A percentile compares a stretch with the other conserved stretches of the same genome.
Evolutionary conservation across 371 early-diverging fungal species (phyloP).

Genomic region (Zopfochytrium polystomum): DNA sequence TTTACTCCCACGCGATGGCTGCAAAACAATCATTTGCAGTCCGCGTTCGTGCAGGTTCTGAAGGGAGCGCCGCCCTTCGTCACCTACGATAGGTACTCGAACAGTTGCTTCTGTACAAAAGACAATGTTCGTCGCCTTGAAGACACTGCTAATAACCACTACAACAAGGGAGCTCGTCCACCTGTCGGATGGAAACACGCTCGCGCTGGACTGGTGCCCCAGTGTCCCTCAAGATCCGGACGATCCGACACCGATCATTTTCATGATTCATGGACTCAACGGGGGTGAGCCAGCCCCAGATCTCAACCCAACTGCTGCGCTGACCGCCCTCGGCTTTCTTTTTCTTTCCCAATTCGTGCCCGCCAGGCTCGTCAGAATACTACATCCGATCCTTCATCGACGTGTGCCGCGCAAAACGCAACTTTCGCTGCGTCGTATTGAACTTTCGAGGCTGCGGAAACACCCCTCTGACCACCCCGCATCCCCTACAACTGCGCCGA

Average conservation of each 20-base stretch:
- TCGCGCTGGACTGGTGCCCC: constrained; percentile 15
- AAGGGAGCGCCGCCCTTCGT: constrained; percentile 4
- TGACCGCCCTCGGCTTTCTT: too few species aligned
- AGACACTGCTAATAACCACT: neutral
- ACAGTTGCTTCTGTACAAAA: neutral
- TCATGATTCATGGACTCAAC: constrained; percentile 14
- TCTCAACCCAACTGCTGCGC: too few species aligned
- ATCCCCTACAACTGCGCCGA: constrained; percentile 3
- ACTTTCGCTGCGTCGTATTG: constrained; percentile 11
- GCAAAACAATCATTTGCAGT: constrained; percentile 7
- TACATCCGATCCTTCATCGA: constrained; percentile 2
- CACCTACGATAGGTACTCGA: constrained; percentile 5
- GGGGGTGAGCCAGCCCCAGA: too few species aligned
- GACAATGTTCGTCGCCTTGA: neutral
- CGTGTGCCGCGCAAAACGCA: neutral
- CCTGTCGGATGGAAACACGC: constrained; percentile 3
- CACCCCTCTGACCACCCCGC: constrained; percentile 3
- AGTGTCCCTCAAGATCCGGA: neutral
- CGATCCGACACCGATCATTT: constrained; percentile 15
- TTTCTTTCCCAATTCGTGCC: too few species aligned
- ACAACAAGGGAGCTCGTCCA: constrained; percentile 1
- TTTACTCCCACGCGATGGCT: constrained; percentile 2
- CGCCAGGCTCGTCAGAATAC: neutral
- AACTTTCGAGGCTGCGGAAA: constrained; percentile 12
- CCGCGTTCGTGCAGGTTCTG: constrained; percentile 8